Percentiles rank a stretch among this genome's conserved stretches.
These are phyloP conservation scores for Aspergillus tanneri DNA, from an alignment of 2,329 filamentous ascomycete species.

Conservation along the genomic window DNA sequence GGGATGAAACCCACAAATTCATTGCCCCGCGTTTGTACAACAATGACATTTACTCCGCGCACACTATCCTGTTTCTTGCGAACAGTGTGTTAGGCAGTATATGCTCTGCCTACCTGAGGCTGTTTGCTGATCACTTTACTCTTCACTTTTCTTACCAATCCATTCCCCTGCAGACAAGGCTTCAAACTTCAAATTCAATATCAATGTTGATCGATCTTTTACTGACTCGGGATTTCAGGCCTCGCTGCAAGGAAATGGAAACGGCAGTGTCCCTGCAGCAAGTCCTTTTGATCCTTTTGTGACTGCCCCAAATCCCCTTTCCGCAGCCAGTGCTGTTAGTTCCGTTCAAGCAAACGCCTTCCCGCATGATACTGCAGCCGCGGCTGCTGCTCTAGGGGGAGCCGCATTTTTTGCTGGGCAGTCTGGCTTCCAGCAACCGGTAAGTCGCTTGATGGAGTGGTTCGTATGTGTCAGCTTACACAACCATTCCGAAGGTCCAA, in stretches of 20 bases:
- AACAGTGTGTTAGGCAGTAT: no score
- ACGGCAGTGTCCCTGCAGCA: slow-evolving; percentile 50
- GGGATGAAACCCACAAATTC: background rate
- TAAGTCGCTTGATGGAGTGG: slow-evolving; percentile 37
- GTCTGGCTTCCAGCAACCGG: slow-evolving; percentile 63
- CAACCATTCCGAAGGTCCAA: slow-evolving; percentile 58
- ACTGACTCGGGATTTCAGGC: slow-evolving; percentile 29
- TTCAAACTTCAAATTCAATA: background rate
- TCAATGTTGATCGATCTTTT: slow-evolving; percentile 5
- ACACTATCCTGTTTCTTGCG: background rate
- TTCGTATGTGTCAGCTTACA: background rate
- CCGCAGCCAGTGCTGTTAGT: slow-evolving; percentile 45
- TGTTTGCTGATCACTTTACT: background rate
- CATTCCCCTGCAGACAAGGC: background rate
- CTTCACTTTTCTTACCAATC: no score
- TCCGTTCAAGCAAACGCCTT: slow-evolving; percentile 70
- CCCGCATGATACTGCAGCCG: slow-evolving; percentile 62
- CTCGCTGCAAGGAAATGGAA: slow-evolving; percentile 49
- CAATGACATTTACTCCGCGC: background rate
- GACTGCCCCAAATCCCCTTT: slow-evolving; percentile 56
- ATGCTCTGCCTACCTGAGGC: no score
- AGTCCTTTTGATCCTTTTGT: slow-evolving; percentile 64
- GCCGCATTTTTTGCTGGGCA: slow-evolving; percentile 65
- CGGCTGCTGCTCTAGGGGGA: slow-evolving; percentile 53
- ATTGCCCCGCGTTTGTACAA: background rate